These are phyloP conservation scores for Peziza echinospora DNA, from an alignment of 495 filamentous ascomycete species.

Conservation along the genomic window DNA sequence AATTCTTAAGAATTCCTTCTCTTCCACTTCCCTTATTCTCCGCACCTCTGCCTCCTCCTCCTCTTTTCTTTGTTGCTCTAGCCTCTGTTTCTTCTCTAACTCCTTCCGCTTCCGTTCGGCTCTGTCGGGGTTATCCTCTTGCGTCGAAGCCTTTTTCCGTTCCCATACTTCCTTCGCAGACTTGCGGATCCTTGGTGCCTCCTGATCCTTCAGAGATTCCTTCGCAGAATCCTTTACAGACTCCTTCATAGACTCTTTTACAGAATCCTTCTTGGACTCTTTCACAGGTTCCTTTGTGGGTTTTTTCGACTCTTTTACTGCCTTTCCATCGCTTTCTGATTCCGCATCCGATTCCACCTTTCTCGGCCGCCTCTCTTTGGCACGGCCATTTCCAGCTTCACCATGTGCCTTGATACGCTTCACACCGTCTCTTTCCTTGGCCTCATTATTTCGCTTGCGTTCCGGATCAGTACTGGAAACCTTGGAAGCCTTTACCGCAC, in stretches of 20 bases:
- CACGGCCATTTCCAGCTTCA: too few species aligned
- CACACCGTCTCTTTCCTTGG: too few species aligned
- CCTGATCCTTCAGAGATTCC: not conserved
- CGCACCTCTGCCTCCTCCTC: not conserved
- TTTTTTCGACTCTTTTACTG: not conserved
- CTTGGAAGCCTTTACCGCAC: too few species aligned
- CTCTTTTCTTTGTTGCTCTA: not conserved
- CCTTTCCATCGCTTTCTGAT: not conserved
- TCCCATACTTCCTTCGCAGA: not conserved
- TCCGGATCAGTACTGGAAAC: not conserved
- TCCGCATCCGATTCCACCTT: not conserved
- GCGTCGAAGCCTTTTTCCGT: not conserved
- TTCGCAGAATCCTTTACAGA: not conserved
- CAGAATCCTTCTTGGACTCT: not conserved
- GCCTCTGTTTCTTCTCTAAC: not conserved
- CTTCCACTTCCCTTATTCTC: slow-evolving; percentile 9
- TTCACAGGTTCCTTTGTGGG: not conserved
- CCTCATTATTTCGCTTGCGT: not conserved
- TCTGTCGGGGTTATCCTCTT: not conserved
- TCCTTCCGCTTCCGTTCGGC: not conserved
- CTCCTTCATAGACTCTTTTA: not conserved
- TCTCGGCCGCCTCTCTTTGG: not conserved
- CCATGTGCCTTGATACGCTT: too few species aligned
- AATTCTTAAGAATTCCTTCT: not conserved
- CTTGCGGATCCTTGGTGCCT: not conserved